A percentile compares a stretch with the other conserved stretches of the same genome.
phyloP scores from a whole-genome alignment of 148 eudicot genomes.

The Cornus florida region DNA sequence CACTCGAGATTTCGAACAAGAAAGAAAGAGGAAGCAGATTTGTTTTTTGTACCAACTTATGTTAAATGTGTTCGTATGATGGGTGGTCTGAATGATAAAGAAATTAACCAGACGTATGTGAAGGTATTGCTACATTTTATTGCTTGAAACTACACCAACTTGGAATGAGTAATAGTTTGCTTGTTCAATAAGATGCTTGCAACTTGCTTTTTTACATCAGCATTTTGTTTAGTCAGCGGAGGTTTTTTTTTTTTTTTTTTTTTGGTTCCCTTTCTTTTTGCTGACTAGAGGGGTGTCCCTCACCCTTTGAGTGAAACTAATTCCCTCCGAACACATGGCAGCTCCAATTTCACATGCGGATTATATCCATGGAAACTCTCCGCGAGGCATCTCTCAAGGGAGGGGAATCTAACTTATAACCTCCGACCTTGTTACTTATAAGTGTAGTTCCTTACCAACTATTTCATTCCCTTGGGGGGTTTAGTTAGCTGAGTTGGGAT shows the following conservation, averaged over 20 bases:
- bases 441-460: too few relatives aligned
- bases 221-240: background rate
- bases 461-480: background rate
- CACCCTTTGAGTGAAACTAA: too few relatives aligned
- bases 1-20: constrained; percentile 72
- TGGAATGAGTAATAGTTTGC: background rate
- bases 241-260: too few relatives aligned
- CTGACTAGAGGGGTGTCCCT: too few relatives aligned
- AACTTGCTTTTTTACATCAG: background rate
- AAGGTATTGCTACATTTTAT: constrained; percentile 43
- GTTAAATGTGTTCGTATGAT: constrained; percentile 91
- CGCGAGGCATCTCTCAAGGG: too few relatives aligned
- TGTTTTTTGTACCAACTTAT: constrained; percentile 91
- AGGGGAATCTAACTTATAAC: too few relatives aligned
- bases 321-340: too few relatives aligned
- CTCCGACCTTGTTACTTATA: too few relatives aligned
- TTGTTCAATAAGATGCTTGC: too few relatives aligned
- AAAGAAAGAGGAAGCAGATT: constrained; percentile 80
- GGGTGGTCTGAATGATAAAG: constrained; percentile 93
- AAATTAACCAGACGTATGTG: constrained; percentile 84
- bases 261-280: too few relatives aligned
- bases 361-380: too few relatives aligned
- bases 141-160: constrained; percentile 6
- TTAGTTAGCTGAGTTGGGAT: background rate
- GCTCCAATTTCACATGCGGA: too few relatives aligned